Conservation (phyloP, 2,329 filamentous ascomycete species). For the Colletotrichum musicola region DNA sequence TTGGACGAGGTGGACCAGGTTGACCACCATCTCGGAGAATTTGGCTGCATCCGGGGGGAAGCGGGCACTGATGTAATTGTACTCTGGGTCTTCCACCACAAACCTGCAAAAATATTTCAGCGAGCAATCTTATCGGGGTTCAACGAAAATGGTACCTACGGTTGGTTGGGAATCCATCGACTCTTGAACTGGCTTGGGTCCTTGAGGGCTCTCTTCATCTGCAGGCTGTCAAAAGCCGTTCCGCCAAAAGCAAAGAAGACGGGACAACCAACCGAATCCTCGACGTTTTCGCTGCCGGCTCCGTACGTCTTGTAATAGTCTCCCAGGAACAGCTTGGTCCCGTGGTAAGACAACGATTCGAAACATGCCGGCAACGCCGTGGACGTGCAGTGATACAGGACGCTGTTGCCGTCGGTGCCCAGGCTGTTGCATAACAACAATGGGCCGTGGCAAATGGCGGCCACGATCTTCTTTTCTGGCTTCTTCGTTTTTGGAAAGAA, state of each 20-base stretch:
- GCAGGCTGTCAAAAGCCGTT: background rate
- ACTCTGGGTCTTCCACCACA: constrained; percentile 60
- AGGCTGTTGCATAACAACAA: constrained; percentile 61
- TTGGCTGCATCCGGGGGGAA: constrained; percentile 59
- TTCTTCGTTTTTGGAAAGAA: constrained; percentile 63
- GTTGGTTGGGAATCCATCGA: constrained; percentile 47
- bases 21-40: constrained; percentile 56
- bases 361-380: constrained; percentile 63
- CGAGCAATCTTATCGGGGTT: background rate
- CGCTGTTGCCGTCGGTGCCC: constrained; percentile 55
- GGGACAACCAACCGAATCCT: constrained; percentile 55
- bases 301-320: constrained; percentile 71
- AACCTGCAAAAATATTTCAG: constrained; percentile 50
- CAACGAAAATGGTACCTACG: background rate
- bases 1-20: constrained; percentile 52
- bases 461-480: constrained; percentile 57
- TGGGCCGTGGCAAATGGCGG: constrained; percentile 66
- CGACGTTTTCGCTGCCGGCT: constrained; percentile 61
- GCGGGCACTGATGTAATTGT: constrained; percentile 63
- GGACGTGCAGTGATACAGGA: constrained; percentile 60
- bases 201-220: constrained; percentile 59
- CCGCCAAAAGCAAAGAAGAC: background rate
- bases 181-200: constrained; percentile 59
- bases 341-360: constrained; percentile 63
- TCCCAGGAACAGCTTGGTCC: constrained; percentile 61